Conservation (phyloP, 345 rosid species). For the Iberis pinnata region DNA sequence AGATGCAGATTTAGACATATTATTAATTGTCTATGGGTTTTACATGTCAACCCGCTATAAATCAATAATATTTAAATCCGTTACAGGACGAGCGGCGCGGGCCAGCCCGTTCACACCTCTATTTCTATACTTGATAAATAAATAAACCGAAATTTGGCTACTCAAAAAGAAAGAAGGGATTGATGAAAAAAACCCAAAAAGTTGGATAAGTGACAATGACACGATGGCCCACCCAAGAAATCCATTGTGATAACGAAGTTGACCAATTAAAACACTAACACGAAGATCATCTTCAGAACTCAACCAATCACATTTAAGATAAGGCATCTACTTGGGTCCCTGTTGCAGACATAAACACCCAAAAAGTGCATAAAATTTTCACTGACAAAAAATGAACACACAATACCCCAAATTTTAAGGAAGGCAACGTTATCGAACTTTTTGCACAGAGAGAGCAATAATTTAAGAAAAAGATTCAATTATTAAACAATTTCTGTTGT, state of each 20-base stretch:
- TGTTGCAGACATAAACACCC: slow-evolving; percentile 30
- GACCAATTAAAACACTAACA: slow-evolving; percentile 43
- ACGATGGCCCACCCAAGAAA: slow-evolving; percentile 37
- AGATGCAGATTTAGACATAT: no score
- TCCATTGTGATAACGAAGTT: slow-evolving; percentile 38
- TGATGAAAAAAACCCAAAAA: no score
- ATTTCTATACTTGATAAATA: no score
- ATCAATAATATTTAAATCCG: no score
- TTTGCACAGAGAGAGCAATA: slow-evolving; percentile 6
- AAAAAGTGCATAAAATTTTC: slow-evolving; percentile 23
- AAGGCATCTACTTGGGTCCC: slow-evolving; percentile 45
- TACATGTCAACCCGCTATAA: no score
- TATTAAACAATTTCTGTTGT: slow-evolving; percentile 4
- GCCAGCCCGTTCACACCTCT: no score
- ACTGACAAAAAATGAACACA: slow-evolving; percentile 22
- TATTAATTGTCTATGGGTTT: no score
- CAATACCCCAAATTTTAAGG: slow-evolving; percentile 10
- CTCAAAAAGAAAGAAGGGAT: no score
- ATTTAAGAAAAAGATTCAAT: slow-evolving; percentile 7
- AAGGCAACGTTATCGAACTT: slow-evolving; percentile 9
- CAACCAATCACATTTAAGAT: slow-evolving; percentile 61
- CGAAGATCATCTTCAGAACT: slow-evolving; percentile 38
- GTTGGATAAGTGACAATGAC: slow-evolving; percentile 20
- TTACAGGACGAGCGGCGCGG: no score
- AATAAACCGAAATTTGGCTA: no score